Conservation (phyloP, 2,329 filamentous ascomycete genomes). For the Nothomitra cinnamomea region DNA sequence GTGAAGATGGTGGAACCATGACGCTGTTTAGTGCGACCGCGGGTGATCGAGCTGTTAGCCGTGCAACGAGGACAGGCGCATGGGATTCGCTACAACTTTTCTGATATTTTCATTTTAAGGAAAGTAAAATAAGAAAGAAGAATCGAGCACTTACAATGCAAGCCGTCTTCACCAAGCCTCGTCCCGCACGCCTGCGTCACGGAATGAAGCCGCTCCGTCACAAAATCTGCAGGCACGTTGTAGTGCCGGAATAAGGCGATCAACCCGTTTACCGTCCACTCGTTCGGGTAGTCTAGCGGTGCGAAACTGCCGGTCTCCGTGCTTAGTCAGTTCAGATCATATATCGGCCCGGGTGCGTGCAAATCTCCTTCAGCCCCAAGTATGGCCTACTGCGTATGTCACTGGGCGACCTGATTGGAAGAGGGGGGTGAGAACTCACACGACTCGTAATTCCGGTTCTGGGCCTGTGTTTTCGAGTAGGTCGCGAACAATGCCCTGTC, state of each 20-base stretch:
- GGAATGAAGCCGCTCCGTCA: background rate
- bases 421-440: background rate
- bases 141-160: background rate
- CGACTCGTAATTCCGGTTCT: background rate
- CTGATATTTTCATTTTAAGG: too few relatives aligned
- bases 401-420: background rate
- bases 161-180: background rate
- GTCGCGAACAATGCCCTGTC: background rate
- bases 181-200: background rate
- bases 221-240: background rate
- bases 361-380: too few relatives aligned
- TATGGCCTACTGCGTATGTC: too few relatives aligned
- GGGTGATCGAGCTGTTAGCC: too few relatives aligned
- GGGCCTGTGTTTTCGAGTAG: background rate
- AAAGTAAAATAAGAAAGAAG: too few relatives aligned
- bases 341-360: too few relatives aligned
- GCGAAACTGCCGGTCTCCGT: background rate
- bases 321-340: too few relatives aligned
- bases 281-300: background rate
- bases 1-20: constrained; percentile 19
- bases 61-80: too few relatives aligned
- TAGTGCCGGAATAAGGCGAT: background rate
- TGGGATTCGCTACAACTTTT: too few relatives aligned
- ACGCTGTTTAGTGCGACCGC: constrained; percentile 5
- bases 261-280: background rate